Evolutionary conservation across 1,284 basidiomycete species (phyloP), one percentile per base, ranked within the genome.

Genomic region (Ganoderma lingzhi): DNA sequence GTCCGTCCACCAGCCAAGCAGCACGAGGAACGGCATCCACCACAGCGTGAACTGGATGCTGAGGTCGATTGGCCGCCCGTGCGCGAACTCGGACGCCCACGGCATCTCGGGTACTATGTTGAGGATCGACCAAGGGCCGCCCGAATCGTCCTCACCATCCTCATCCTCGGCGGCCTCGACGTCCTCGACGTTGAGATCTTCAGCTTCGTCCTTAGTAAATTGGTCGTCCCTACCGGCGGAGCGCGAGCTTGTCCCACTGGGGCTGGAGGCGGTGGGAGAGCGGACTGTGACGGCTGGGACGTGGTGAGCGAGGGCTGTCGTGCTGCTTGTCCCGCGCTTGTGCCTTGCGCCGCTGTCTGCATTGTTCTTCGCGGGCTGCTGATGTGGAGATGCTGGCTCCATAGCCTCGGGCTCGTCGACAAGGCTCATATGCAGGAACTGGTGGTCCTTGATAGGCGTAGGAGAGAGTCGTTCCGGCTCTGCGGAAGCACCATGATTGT

Each of bases 21-120:
- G 71, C 14, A 84, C 80, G 44, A 83, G 73, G 66, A 83, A 77
- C n/a, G 82, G 82, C 77, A 81, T 79, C 82, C 82, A 84, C 72
- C 82, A 82, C n/a, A 83, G 75, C 51, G 78, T 77, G 75, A 84
- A 84, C 73, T 84, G 82, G 67, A 84, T 83, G 70, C 80, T 80
- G n/a, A 84, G 75, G 71, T 84, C 82, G 69, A 84, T 84, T 19
- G 82, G 79, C 19, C 80, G 77, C 2, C 75, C 81, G 69, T 79
- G 79, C 42, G 82, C 82, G 32, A 83, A 76, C 23, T 71, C 59
- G 78, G 59, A 77, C 3, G 81, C 81, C 41, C 72, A 76, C 60
- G 76, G 64, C 37, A 68, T 66, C 68, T 75, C 70, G 35, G 39
- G 59, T 14, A 61, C 41, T 23, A 35, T 12, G 48, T 53, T 28